Conservation (phyloP, 2,329 filamentous ascomycete genomes). For the Fusarium citri region DNA sequence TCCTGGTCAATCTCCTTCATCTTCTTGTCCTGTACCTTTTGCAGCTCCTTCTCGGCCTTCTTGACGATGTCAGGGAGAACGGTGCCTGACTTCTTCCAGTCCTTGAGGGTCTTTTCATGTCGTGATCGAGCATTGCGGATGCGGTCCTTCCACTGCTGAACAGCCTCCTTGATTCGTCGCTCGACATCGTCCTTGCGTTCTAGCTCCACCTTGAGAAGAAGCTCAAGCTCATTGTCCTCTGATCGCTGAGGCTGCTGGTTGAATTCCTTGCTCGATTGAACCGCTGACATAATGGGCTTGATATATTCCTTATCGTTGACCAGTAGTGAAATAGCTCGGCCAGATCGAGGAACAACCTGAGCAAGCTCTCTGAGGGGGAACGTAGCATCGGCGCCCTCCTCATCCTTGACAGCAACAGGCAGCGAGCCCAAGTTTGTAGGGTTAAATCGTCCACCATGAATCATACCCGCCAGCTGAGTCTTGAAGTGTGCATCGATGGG, state of each 20-base stretch:
- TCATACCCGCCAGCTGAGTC: slow-evolving; percentile 55
- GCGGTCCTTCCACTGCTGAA: slow-evolving; percentile 63
- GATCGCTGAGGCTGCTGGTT: slow-evolving; percentile 71
- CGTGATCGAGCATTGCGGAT: slow-evolving; percentile 61
- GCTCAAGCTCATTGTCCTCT: slow-evolving; percentile 69
- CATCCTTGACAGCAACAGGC: slow-evolving; percentile 53
- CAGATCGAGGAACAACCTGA: slow-evolving; percentile 62
- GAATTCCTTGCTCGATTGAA: slow-evolving; percentile 64
- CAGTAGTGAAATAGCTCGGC: slow-evolving; percentile 56
- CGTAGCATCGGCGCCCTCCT: slow-evolving; percentile 43
- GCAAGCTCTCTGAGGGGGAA: slow-evolving; percentile 68
- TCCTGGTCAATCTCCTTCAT: slow-evolving; percentile 62
- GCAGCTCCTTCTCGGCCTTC: slow-evolving; percentile 60
- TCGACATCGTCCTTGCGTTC: slow-evolving; percentile 62
- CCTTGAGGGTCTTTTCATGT: slow-evolving; percentile 61
- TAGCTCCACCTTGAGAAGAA: slow-evolving; percentile 65
- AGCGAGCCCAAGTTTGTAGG: slow-evolving; percentile 61
- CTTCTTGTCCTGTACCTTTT: slow-evolving; percentile 65
- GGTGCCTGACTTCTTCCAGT: slow-evolving; percentile 59
- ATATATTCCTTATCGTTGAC: slow-evolving; percentile 58
- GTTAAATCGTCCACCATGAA: slow-evolving; percentile 64
- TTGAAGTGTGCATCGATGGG: slow-evolving; percentile 57
- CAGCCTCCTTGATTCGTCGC: slow-evolving; percentile 57
- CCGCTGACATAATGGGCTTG: slow-evolving; percentile 67
- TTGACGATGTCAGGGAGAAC: slow-evolving; percentile 62